phyloP scores from a whole-genome alignment of 331 rosid species.

The Acacia pycnantha region DNA sequence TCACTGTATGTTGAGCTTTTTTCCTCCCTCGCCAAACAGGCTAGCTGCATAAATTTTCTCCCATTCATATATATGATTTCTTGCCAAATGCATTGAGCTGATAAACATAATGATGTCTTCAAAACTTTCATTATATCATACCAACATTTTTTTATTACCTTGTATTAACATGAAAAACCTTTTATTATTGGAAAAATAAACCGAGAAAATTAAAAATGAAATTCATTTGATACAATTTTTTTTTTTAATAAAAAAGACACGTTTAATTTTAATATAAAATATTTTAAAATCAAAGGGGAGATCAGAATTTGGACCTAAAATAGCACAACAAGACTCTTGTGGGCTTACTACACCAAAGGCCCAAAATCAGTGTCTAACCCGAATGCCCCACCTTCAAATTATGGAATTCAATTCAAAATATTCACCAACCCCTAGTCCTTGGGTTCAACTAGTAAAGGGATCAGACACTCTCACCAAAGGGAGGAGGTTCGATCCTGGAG shows the following conservation, averaged over 20 bases:
- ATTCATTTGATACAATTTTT: neutral
- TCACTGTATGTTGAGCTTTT: too few relatives aligned
- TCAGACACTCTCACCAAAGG: too few relatives aligned
- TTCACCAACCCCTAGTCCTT: too few relatives aligned
- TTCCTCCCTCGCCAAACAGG: too few relatives aligned
- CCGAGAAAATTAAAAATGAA: neutral
- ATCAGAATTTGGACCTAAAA: neutral
- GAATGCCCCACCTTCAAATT: neutral
- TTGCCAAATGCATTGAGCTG: neutral
- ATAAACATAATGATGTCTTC: neutral
- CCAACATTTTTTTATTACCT: neutral
- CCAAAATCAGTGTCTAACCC: neutral
- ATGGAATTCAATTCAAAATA: neutral
- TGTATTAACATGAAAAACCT: neutral
- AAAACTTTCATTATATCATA: neutral
- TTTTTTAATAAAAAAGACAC: too few relatives aligned
- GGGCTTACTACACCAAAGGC: neutral
- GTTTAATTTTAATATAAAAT: too few relatives aligned
- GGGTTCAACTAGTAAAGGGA: too few relatives aligned
- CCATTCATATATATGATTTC: neutral
- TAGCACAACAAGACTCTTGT: neutral
- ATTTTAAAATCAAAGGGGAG: neutral
- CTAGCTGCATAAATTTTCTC: too few relatives aligned
- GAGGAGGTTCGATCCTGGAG: too few relatives aligned
- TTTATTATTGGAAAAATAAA: neutral